A percentile compares a stretch with the other conserved stretches of the same genome.
Evolutionary conservation across 345 rosid genomes (phyloP).

Genomic region (Bruguiera gymnorhiza): DNA sequence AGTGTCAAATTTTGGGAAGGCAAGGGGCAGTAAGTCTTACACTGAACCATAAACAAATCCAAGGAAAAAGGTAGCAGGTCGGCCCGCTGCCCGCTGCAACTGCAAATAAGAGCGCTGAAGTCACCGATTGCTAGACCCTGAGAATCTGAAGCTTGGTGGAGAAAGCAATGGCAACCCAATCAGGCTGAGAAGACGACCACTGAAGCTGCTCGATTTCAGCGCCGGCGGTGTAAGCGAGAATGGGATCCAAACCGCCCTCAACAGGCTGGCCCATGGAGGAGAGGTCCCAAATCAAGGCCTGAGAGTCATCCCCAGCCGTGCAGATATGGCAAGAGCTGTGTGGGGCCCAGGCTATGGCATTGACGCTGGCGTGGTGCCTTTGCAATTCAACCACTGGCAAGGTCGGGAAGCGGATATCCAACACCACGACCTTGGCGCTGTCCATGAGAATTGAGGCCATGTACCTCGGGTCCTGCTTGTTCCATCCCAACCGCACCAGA

Average conservation of each 20-base stretch:
- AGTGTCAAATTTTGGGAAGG: too few species aligned
- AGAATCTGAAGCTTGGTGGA: conserved; percentile 92
- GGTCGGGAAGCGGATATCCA: conserved; percentile 90
- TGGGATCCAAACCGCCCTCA: conserved; percentile 93
- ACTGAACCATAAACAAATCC: too few species aligned
- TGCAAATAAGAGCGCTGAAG: too few species aligned
- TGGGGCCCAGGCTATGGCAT: conserved; percentile 98
- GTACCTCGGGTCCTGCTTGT: conserved; percentile 95
- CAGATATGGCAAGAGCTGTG: conserved; percentile 95
- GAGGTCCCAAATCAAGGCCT: conserved; percentile 95
- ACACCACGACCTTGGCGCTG: conserved; percentile 84
- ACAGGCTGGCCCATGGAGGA: conserved; percentile 94
- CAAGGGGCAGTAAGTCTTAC: too few species aligned
- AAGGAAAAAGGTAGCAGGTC: too few species aligned
- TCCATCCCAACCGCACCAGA: conserved; percentile 87
- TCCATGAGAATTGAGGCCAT: conserved; percentile 98
- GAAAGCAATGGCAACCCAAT: conserved; percentile 98
- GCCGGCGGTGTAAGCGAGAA: conserved; percentile 90
- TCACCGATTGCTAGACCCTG: conserved; percentile 55
- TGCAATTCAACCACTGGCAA: conserved; percentile 91
- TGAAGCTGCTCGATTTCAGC: conserved; percentile 97
- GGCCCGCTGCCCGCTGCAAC: too few species aligned
- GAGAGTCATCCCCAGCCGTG: conserved; percentile 94
- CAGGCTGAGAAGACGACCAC: conserved; percentile 98
- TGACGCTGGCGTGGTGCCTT: conserved; percentile 83